Evolutionary conservation across 2,329 filamentous ascomycete species (phyloP).

Genomic region (Cercospora sesami): DNA sequence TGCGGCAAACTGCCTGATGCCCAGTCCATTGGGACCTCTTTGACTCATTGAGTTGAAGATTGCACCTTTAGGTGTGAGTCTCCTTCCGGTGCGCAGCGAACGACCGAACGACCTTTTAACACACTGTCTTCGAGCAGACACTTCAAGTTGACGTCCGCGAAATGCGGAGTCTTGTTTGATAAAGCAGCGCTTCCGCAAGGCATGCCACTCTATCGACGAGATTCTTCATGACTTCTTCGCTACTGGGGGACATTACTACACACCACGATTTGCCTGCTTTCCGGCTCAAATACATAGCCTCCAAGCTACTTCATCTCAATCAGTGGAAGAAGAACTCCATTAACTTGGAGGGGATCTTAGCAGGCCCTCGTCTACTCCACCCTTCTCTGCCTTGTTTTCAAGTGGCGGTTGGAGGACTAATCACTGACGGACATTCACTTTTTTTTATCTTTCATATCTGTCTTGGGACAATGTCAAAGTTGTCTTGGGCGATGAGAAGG

Average conservation of each 20-base stretch:
- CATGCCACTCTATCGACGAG: neutral
- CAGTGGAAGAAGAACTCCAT: conserved; percentile 50
- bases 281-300: conserved; percentile 48
- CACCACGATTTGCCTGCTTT: conserved; percentile 55
- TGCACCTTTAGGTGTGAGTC: neutral
- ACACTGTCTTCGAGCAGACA: neutral
- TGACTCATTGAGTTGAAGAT: neutral
- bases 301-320: conserved; percentile 51
- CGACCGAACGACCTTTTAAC: neutral
- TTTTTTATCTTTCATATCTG: conserved; percentile 12
- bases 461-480: neutral
- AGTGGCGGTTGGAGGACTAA: conserved; percentile 49
- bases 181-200: neutral
- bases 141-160: conserved; percentile 2
- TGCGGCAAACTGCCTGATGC: neutral
- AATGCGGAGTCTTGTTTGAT: neutral
- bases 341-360: conserved; percentile 45
- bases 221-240: neutral
- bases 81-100: neutral
- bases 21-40: neutral
- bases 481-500: conserved; percentile 14
- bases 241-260: neutral
- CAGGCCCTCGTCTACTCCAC: conserved; percentile 57
- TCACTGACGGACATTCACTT: conserved; percentile 48
- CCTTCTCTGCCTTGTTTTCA: conserved; percentile 45